phyloP scores from a whole-genome alignment of 2,329 filamentous ascomycete species.

The Thelonectria rubi region DNA sequence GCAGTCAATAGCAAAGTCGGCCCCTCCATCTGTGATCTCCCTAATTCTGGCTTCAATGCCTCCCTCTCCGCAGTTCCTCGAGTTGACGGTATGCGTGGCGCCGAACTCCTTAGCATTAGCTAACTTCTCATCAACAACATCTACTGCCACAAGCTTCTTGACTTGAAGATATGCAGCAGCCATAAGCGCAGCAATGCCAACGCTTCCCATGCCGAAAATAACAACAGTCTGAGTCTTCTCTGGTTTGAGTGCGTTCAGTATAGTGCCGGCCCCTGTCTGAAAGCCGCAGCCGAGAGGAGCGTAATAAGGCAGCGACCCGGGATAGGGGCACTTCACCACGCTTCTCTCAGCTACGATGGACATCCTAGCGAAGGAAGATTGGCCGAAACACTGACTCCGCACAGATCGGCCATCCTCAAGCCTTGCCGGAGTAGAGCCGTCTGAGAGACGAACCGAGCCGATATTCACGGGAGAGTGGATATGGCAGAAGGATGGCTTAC shows the following conservation, averaged over 20 bases:
- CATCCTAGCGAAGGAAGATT: constrained; percentile 21
- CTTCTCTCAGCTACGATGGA: constrained; percentile 20
- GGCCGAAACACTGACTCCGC: constrained; percentile 21
- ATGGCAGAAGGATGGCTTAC: constrained; percentile 21
- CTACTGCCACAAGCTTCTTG: constrained; percentile 8
- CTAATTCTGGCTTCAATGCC: too few relatives aligned
- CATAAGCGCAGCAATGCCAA: constrained; percentile 22
- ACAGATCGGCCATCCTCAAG: constrained; percentile 14
- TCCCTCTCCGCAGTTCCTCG: background rate
- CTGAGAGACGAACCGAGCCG: constrained; percentile 20
- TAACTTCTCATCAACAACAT: constrained; percentile 10
- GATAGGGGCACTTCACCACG: constrained; percentile 23
- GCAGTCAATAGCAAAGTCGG: constrained; percentile 20
- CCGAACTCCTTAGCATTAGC: constrained; percentile 1
- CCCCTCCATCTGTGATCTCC: background rate
- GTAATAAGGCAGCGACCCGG: constrained; percentile 15
- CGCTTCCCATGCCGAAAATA: constrained; percentile 23
- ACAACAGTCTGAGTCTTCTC: constrained; percentile 9
- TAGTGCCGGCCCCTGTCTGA: constrained; percentile 23
- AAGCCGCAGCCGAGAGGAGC: constrained; percentile 25
- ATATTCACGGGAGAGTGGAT: constrained; percentile 22
- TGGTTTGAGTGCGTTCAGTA: constrained; percentile 22
- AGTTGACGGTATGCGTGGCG: constrained; percentile 9
- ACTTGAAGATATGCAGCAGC: constrained; percentile 9
- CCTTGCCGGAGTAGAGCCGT: constrained; percentile 20